Percentiles rank a stretch among this genome's conserved stretches.
These are phyloP conservation scores for Aspergillus phoenicis DNA, from an alignment of 2,329 filamentous ascomycete species.

Conservation along the genomic window DNA sequence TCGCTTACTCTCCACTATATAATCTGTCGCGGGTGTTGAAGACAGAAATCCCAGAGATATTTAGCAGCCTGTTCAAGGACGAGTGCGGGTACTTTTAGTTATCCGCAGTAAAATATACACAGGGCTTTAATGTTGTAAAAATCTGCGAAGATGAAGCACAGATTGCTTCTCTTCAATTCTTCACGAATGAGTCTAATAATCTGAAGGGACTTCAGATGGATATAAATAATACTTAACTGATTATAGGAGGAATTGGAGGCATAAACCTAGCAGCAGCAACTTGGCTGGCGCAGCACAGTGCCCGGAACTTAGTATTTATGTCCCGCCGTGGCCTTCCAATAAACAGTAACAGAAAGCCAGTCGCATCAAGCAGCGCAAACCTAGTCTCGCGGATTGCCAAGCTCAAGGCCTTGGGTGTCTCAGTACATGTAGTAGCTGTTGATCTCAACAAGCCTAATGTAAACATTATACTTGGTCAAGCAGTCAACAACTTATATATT, in stretches of 20 bases:
- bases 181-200: background rate
- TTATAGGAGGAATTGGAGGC: slow-evolving; percentile 47
- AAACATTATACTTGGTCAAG: no score
- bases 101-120: slow-evolving; percentile 43
- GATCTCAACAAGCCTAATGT: no score
- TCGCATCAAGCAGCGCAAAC: background rate
- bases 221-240: slow-evolving; percentile 44
- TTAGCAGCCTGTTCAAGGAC: slow-evolving; percentile 43
- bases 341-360: slow-evolving; percentile 33
- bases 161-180: slow-evolving; percentile 33
- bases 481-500: no score
- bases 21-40: background rate
- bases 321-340: slow-evolving; percentile 44
- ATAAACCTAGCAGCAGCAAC: slow-evolving; percentile 43
- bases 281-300: slow-evolving; percentile 44
- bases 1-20: background rate
- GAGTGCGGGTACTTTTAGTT: slow-evolving; percentile 37
- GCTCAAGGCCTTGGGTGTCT: background rate
- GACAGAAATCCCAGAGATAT: slow-evolving; percentile 25
- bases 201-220: slow-evolving; percentile 6
- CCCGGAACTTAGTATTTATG: slow-evolving; percentile 44
- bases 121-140: slow-evolving; percentile 41
- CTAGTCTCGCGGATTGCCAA: slow-evolving; percentile 21
- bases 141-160: slow-evolving; percentile 42
- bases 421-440: no score